These are phyloP conservation scores for Polygonum maritimum DNA, from an alignment of 148 eudicot genomes.

Conservation along the genomic window DNA sequence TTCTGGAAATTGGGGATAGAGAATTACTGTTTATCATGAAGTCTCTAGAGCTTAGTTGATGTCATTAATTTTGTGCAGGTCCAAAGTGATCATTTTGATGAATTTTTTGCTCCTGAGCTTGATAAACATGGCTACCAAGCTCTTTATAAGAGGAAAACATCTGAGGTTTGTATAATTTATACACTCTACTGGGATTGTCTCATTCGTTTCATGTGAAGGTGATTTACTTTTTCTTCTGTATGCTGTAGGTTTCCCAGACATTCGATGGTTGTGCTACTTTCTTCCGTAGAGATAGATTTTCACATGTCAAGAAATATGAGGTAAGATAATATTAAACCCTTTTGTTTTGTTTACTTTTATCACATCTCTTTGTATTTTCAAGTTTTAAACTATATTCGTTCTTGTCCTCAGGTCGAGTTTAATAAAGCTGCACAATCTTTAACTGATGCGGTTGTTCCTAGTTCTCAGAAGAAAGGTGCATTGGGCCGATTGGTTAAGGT, in stretches of 20 bases:
- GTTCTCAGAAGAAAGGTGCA: constrained; percentile 78
- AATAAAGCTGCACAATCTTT: constrained; percentile 99
- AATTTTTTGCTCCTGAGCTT: constrained; percentile 89
- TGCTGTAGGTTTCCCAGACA: constrained; percentile 52
- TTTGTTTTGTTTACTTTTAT: background rate
- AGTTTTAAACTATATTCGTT: background rate
- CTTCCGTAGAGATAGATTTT: constrained; percentile 94
- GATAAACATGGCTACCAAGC: constrained; percentile 98
- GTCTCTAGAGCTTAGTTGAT: background rate
- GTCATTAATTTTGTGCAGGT: constrained; percentile 39
- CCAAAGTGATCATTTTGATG: constrained; percentile 91
- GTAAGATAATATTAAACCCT: constrained; percentile 20
- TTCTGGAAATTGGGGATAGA: background rate
- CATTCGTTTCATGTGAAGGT: background rate
- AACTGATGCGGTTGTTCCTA: constrained; percentile 86
- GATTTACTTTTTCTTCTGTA: background rate
- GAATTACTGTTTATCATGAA: background rate
- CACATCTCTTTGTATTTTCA: background rate
- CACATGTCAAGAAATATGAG: constrained; percentile 98
- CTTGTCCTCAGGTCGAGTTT: constrained; percentile 73
- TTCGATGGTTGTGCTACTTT: constrained; percentile 98
- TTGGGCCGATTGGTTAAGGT: constrained; percentile 86
- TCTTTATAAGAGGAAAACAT: constrained; percentile 74
- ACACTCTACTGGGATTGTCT: background rate
- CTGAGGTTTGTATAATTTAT: constrained; percentile 50